phyloP scores from a whole-genome alignment of 805 yeast genomes.

The Wickerhamomyces chambardii region DNA sequence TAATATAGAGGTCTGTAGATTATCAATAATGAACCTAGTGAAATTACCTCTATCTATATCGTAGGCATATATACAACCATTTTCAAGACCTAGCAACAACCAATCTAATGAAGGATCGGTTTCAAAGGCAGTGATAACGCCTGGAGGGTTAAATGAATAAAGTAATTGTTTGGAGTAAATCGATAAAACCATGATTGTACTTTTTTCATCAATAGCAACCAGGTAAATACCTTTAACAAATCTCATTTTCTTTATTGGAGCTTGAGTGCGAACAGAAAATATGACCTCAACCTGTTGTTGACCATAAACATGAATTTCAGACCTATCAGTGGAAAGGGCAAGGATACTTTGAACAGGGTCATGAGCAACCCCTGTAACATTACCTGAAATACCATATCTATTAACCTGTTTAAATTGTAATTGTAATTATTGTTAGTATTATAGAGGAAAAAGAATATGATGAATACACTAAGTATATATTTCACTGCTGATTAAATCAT shows the following conservation, averaged over 20 bases:
- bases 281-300: conserved; percentile 71
- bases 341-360: conserved; percentile 86
- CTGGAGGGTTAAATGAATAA: conserved; percentile 52
- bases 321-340: conserved; percentile 68
- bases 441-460: not conserved
- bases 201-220: conserved; percentile 57
- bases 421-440: too few relatives aligned
- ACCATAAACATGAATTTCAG: conserved; percentile 75
- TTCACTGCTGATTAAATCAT: not conserved
- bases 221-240: conserved; percentile 80
- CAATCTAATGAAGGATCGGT: conserved; percentile 87
- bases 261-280: conserved; percentile 40
- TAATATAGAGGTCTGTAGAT: conserved; percentile 53
- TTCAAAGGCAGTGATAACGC: conserved; percentile 58
- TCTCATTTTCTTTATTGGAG: conserved; percentile 43
- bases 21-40: conserved; percentile 60
- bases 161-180: conserved; percentile 53
- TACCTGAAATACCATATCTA: conserved; percentile 55
- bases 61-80: conserved; percentile 62
- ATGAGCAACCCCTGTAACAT: conserved; percentile 57
- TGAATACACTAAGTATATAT: too few relatives aligned
- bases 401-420: conserved; percentile 10
- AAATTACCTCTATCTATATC: conserved; percentile 73
- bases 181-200: conserved; percentile 61
- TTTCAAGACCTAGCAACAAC: conserved; percentile 70